These are phyloP conservation scores for Zymoseptoria pseudotritici DNA, from an alignment of 2,329 filamentous ascomycete species.

Conservation along the genomic window DNA sequence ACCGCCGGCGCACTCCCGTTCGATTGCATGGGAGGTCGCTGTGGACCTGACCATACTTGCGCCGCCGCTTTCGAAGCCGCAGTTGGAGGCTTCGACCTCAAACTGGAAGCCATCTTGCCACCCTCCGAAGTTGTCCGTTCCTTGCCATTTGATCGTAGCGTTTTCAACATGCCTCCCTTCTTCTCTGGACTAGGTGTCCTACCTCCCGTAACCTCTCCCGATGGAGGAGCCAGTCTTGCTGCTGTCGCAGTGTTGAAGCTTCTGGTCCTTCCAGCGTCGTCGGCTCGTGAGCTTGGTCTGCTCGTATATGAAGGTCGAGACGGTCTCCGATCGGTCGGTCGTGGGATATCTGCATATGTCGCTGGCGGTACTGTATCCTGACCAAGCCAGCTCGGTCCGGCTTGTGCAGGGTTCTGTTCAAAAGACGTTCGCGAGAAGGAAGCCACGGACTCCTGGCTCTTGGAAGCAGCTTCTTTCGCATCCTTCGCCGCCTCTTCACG, in stretches of 20 bases:
- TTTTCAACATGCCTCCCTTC: constrained; percentile 48
- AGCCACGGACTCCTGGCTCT: constrained; percentile 20
- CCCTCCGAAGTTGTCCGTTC: constrained; percentile 31
- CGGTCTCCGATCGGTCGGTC: constrained; percentile 35
- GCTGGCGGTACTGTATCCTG: constrained; percentile 75
- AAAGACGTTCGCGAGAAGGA: constrained; percentile 7
- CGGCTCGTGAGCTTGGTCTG: constrained; percentile 40
- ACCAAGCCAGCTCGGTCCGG: constrained; percentile 58
- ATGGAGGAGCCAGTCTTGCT: constrained; percentile 16
- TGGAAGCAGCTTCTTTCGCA: constrained; percentile 19
- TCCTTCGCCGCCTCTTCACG: constrained; percentile 46
- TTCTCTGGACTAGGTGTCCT: constrained; percentile 57
- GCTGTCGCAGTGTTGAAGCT: constrained; percentile 15
- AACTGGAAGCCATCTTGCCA: constrained; percentile 38
- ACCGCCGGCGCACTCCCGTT: constrained; percentile 1
- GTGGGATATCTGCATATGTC: constrained; percentile 73
- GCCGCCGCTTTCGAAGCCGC: constrained; percentile 57
- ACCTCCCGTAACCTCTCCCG: constrained; percentile 29
- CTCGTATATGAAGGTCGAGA: constrained; percentile 38
- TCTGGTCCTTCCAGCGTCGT: constrained; percentile 19
- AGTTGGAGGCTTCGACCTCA: constrained; percentile 41
- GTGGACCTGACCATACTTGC: constrained; percentile 48
- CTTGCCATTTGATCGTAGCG: constrained; percentile 24
- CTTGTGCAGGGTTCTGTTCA: constrained; percentile 3
- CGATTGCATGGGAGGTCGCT: constrained; percentile 12